These are phyloP conservation scores for Parafenestella ontariensis DNA, from an alignment of 2,329 filamentous ascomycete species.

Conservation along the genomic window DNA sequence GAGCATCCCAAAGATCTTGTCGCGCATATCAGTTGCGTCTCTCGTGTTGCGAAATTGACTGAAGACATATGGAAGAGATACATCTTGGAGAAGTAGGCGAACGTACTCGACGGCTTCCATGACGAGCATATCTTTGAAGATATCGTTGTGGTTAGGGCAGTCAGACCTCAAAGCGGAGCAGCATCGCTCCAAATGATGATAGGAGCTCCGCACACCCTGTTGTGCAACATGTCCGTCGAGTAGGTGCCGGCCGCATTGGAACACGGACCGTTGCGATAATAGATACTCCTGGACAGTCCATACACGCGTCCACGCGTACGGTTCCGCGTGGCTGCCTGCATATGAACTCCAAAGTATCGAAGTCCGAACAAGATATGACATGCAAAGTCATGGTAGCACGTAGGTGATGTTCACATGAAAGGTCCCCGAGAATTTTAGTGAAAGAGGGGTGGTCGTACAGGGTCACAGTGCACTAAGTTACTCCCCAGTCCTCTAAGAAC, in stretches of 20 bases:
- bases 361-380: too few relatives aligned
- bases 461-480: too few relatives aligned
- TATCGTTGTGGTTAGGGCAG: not conserved
- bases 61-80: not conserved
- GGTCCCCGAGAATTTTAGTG: too few relatives aligned
- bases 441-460: too few relatives aligned
- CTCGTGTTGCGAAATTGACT: not conserved
- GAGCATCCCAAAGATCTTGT: not conserved
- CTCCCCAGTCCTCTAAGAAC: too few relatives aligned
- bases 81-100: not conserved
- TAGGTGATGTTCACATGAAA: too few relatives aligned
- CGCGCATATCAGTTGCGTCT: not conserved
- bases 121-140: not conserved
- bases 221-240: not conserved
- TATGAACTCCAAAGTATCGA: too few relatives aligned
- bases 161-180: not conserved
- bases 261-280: not conserved
- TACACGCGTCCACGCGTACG: not conserved
- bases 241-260: not conserved
- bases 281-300: not conserved
- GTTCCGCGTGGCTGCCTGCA: too few relatives aligned
- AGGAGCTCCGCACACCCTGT: not conserved
- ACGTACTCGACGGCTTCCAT: not conserved
- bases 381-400: too few relatives aligned
- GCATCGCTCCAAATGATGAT: not conserved